These are phyloP conservation scores for Aspergillus amoenus DNA, from an alignment of 2,329 filamentous ascomycete genomes.

Conservation along the genomic window DNA sequence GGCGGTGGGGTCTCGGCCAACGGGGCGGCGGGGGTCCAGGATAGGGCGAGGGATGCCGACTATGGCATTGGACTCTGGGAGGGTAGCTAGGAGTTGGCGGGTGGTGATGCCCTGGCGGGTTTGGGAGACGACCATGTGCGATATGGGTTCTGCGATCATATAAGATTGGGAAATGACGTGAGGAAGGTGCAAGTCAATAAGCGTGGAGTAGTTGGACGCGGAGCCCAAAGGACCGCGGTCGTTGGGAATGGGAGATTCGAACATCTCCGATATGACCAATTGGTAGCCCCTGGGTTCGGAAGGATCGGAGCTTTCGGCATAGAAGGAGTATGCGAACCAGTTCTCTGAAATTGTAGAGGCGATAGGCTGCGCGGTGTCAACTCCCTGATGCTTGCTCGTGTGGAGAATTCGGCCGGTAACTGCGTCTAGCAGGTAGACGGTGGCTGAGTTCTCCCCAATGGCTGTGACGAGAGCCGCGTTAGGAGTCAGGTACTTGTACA, in stretches of 20 bases:
- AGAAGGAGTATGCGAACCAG: constrained; percentile 88
- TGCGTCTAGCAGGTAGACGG: constrained; percentile 79
- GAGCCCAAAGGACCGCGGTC: constrained; percentile 77
- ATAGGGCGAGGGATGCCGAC: constrained; percentile 74
- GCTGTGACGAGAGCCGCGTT: constrained; percentile 78
- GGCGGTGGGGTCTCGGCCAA: constrained; percentile 77
- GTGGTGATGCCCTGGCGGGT: constrained; percentile 90
- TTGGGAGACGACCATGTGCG: constrained; percentile 77
- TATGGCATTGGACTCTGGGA: constrained; percentile 71
- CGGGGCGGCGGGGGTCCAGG: constrained; percentile 81
- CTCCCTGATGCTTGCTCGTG: constrained; percentile 66
- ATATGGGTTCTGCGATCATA: constrained; percentile 75
- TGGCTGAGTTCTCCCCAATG: constrained; percentile 62
- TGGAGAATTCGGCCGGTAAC: constrained; percentile 79
- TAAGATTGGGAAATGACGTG: constrained; percentile 78
- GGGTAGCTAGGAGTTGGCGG: constrained; percentile 75
- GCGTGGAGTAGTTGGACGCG: constrained; percentile 71
- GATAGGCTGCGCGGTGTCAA: constrained; percentile 73
- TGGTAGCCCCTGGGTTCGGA: constrained; percentile 75
- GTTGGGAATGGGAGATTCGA: constrained; percentile 79
- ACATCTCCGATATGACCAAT: constrained; percentile 81
- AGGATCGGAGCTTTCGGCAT: constrained; percentile 51
- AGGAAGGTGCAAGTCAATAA: constrained; percentile 65
- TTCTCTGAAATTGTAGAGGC: constrained; percentile 84
- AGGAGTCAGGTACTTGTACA: constrained; percentile 95